Percentiles rank a stretch among this genome's conserved stretches.
Conservation (phyloP, 83 land plant species). For the Isoetes engelmannii region DNA sequence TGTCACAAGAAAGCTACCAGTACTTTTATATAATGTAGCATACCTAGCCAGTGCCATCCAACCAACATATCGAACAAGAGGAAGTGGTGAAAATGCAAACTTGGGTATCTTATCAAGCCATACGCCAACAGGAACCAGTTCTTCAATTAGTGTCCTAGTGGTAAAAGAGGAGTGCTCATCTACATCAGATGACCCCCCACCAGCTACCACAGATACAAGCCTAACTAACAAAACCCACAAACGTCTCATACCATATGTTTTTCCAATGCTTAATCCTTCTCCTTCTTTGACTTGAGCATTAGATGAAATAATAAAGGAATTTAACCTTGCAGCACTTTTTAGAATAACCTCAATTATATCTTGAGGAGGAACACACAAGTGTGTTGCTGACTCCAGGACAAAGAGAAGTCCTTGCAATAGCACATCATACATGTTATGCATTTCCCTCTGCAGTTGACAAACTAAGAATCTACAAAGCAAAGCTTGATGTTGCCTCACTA, state of each 20-base stretch:
- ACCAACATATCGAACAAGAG: conserved; percentile 69
- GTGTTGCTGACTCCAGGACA: conserved; percentile 67
- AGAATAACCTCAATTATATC: conserved; percentile 59
- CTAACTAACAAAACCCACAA: conserved; percentile 65
- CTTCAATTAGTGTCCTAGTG: conserved; percentile 27
- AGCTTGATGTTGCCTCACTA: conserved; percentile 74
- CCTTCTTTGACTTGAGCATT: conserved; percentile 44
- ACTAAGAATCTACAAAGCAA: conserved; percentile 59
- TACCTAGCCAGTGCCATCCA: conserved; percentile 82
- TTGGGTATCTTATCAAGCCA: conserved; percentile 61
- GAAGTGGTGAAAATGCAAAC: conserved; percentile 48
- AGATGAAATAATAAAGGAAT: conserved; percentile 37
- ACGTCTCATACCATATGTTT: conserved; percentile 41
- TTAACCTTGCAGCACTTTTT: conserved; percentile 58
- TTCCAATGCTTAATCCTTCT: conserved; percentile 25
- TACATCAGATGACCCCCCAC: conserved; percentile 30
- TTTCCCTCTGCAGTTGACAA: conserved; percentile 46
- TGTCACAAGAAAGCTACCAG: conserved; percentile 49
- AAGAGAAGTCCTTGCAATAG: conserved; percentile 74
- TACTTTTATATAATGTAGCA: conserved; percentile 51
- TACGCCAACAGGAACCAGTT: conserved; percentile 59
- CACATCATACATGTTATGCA: conserved; percentile 63
- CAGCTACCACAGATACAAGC: conserved; percentile 60
- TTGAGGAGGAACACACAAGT: conserved; percentile 55
- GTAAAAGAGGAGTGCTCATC: conserved; percentile 3